Conservation (phyloP, 768 basidiomycete species). For the Termitomyces titanicus region DNA sequence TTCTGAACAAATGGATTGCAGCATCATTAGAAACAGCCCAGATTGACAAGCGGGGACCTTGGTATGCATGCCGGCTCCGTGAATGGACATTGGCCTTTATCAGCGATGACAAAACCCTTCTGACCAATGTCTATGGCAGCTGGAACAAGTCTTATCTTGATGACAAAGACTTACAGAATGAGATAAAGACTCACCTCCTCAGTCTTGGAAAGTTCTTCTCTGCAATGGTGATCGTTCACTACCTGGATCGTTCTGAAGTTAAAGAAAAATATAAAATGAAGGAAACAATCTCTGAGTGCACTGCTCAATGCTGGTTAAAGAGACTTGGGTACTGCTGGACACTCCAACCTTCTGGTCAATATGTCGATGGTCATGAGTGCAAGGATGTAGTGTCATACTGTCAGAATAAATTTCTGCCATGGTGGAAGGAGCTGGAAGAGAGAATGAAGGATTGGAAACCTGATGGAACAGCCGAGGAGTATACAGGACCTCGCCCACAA, state of each 20-base stretch:
- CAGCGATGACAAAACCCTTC: neutral
- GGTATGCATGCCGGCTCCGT: neutral
- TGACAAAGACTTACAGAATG: neutral
- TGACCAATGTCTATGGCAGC: too few relatives aligned
- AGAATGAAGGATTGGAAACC: too few relatives aligned
- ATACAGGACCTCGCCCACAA: neutral
- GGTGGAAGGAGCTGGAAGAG: too few relatives aligned
- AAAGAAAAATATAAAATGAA: too few relatives aligned
- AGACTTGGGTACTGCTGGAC: too few relatives aligned
- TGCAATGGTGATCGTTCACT: neutral
- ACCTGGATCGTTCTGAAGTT: too few relatives aligned
- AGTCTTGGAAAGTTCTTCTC: neutral
- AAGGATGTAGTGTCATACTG: conserved; percentile 29
- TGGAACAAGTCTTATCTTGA: neutral
- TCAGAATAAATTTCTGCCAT: conserved; percentile 20
- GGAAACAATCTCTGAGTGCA: too few relatives aligned
- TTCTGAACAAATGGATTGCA: too few relatives aligned
- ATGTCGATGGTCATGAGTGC: too few relatives aligned
- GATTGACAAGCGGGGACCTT: neutral
- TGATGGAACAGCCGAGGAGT: conserved; percentile 5
- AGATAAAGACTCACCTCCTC: too few relatives aligned
- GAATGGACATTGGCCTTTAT: neutral
- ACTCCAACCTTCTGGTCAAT: too few relatives aligned
- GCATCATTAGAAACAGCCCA: too few relatives aligned
- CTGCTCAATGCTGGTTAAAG: neutral